Evolutionary conservation across 257 asterid genomes (phyloP).

Genomic region (Galeopsis tetrahit): DNA sequence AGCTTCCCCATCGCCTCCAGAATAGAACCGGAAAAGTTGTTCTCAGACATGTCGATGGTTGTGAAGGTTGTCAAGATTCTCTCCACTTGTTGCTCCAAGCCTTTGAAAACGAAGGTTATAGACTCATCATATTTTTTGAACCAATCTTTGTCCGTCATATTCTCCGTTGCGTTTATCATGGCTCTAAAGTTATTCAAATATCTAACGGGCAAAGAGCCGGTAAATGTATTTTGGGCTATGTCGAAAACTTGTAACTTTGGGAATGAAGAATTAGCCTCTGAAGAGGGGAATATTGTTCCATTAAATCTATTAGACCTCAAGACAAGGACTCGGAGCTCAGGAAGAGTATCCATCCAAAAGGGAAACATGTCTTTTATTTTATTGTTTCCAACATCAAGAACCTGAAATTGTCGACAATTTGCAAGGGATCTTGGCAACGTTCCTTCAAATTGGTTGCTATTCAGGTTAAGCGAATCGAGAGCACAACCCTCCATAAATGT

Average conservation of each 20-base stretch:
- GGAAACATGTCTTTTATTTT: background rate
- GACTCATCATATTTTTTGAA: background rate
- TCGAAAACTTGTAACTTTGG: constrained; percentile 9
- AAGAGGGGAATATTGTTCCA: background rate
- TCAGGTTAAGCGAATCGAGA: constrained; percentile 2
- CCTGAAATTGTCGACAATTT: background rate
- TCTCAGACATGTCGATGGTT: background rate
- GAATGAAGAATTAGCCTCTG: background rate
- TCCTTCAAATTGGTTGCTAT: background rate
- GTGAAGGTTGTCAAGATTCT: background rate
- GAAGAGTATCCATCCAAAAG: background rate
- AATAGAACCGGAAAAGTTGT: background rate
- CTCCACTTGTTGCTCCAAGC: background rate
- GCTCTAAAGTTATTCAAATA: background rate
- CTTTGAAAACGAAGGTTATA: background rate
- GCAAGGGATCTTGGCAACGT: background rate
- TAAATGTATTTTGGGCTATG: background rate
- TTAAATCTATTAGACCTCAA: background rate
- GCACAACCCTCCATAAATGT: background rate
- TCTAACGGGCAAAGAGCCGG: background rate
- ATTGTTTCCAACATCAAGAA: background rate
- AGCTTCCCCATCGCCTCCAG: background rate
- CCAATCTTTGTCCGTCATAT: background rate
- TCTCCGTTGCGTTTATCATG: background rate
- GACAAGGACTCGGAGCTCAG: constrained; percentile 5